A percentile compares a stretch with the other conserved stretches of the same genome.
phyloP scores from a whole-genome alignment of 164 flowering plant species.

The Annona cherimola region DNA sequence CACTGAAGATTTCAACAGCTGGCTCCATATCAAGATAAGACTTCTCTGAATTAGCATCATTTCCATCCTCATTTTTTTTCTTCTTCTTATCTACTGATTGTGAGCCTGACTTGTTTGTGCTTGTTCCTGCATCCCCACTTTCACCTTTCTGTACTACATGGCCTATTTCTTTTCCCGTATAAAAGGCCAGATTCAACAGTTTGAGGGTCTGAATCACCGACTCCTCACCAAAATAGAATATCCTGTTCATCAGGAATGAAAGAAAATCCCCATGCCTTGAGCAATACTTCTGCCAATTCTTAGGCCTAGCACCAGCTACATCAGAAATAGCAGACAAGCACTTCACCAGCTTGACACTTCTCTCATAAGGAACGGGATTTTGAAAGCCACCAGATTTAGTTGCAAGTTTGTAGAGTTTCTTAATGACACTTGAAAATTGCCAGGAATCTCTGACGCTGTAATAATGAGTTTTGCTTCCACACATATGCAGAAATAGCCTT shows the following conservation, averaged over 20 bases:
- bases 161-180: slow-evolving; percentile 67
- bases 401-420: slow-evolving; percentile 72
- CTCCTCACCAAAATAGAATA: slow-evolving; percentile 84
- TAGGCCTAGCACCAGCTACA: slow-evolving; percentile 87
- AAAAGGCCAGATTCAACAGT: slow-evolving; percentile 78
- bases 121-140: slow-evolving; percentile 52
- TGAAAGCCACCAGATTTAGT: slow-evolving; percentile 85
- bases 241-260: slow-evolving; percentile 63
- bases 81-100: slow-evolving; percentile 67
- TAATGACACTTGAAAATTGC: slow-evolving; percentile 93
- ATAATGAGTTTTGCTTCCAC: slow-evolving; percentile 96
- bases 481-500: slow-evolving; percentile 89
- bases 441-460: slow-evolving; percentile 93
- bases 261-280: slow-evolving; percentile 80
- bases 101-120: slow-evolving; percentile 51
- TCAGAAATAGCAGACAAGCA: slow-evolving; percentile 84
- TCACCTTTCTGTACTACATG: slow-evolving; percentile 60
- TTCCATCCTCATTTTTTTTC: slow-evolving; percentile 85
- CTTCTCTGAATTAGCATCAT: slow-evolving; percentile 73
- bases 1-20: slow-evolving; percentile 59
- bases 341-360: slow-evolving; percentile 91
- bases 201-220: slow-evolving; percentile 83
- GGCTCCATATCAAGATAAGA: slow-evolving; percentile 85
- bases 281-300: slow-evolving; percentile 99
- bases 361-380: slow-evolving; percentile 73